Evolutionary conservation across 2,329 filamentous ascomycete genomes (phyloP).

Genomic region (Tolypocladium capitatum): DNA sequence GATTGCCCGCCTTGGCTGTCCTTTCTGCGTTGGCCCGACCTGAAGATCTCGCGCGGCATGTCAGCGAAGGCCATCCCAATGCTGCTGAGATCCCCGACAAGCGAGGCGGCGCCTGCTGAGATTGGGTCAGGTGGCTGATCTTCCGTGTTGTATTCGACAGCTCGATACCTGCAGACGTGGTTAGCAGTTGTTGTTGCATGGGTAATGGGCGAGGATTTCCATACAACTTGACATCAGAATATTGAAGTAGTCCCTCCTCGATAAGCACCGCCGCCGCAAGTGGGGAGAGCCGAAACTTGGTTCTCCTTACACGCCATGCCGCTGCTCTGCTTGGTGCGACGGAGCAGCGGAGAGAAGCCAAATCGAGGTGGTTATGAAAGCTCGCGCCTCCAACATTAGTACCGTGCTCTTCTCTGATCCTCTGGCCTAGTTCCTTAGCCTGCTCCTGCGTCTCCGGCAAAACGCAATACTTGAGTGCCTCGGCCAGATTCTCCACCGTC

Average conservation of each 20-base stretch:
- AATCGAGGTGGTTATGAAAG: constrained; percentile 58
- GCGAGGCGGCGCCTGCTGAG: constrained; percentile 59
- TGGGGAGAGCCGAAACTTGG: constrained; percentile 53
- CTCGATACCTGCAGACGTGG: constrained; percentile 26
- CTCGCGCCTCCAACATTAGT: constrained; percentile 49
- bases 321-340: constrained; percentile 56
- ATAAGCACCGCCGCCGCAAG: constrained; percentile 60
- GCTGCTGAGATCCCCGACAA: constrained; percentile 70
- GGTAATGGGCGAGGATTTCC: constrained; percentile 9
- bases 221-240: constrained; percentile 61
- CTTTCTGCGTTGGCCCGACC: constrained; percentile 15
- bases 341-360: constrained; percentile 55
- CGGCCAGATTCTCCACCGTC: constrained; percentile 51
- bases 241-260: constrained; percentile 49
- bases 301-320: constrained; percentile 61
- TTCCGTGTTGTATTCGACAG: constrained; percentile 60
- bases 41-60: constrained; percentile 46
- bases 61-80: constrained; percentile 77
- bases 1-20: constrained; percentile 2
- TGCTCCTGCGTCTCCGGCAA: constrained; percentile 45
- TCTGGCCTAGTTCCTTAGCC: constrained; percentile 43
- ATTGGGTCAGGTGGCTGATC: constrained; percentile 70
- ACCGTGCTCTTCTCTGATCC: constrained; percentile 54
- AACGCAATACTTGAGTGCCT: constrained; percentile 48
- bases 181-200: constrained; percentile 6